Evolutionary conservation across 108 stramenopile species (phyloP), one percentile per base, ranked within the genome.

Genomic region (Mediolabrus comicus): DNA sequence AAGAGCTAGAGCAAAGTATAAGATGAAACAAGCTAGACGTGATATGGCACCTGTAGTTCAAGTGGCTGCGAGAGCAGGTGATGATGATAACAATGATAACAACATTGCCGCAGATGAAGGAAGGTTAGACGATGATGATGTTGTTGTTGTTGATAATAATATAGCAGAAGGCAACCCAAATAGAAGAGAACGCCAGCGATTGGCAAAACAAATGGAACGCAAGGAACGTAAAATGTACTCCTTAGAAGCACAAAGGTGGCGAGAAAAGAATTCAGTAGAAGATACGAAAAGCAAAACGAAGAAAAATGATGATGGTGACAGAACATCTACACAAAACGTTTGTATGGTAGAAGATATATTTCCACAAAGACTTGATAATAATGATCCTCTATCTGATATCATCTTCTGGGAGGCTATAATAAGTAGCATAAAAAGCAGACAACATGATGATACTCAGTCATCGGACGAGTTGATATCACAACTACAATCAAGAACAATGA

Each of bases 151-250:
- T 24, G 62, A 53, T 29, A 34, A 26, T 26, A 26, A 51, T 63
- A 17, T 29, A 10, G 19, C n/a, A 0, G 19, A 6, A 16, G 11
- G 19, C 13, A 32, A 26, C 27, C 13, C 35, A 29, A 82, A 69
- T 35, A 72, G 90, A 53, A 91, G 86, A 54, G 85, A 91, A 64
- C 78, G 90, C 2, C 85, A 86, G 71, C 82, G 80, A 41, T 75
- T 65, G 4, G 90, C 90, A 38, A 91, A 91, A 65, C 75, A 59
- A 30, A 66, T 69, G 31, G 90, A 91, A 59, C 68, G 61, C 29
- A 72, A 81, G 52, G 85, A 91, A 70, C 83, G 90, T 9, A 72
- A 77, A 52, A 57, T 73, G 22, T 64, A 72, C 16, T 77, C 87
- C 41, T 71, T 81, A n/a, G 66, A 86, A 16, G 81, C 85, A 52